Conservation (phyloP, 2,329 filamentous ascomycete species). For the Teratosphaeria gauchensis region DNA sequence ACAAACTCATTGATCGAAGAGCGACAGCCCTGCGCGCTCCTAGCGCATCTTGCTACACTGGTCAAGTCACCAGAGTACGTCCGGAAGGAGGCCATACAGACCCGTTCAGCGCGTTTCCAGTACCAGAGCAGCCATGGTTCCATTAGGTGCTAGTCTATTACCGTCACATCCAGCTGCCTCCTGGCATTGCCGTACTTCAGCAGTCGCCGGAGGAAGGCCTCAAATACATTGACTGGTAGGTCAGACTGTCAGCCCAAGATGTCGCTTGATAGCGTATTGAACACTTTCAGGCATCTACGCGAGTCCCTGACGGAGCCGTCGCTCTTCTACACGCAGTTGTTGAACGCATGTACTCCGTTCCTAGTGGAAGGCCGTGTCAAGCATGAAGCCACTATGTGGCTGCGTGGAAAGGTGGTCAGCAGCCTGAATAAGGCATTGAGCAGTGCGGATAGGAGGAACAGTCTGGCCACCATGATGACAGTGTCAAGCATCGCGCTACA, state of each 20-base stretch:
- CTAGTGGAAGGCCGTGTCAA: neutral
- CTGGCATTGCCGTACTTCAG: neutral
- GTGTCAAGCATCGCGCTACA: neutral
- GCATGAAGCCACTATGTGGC: neutral
- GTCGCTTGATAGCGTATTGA: neutral
- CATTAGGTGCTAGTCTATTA: constrained; percentile 1
- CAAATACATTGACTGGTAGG: neutral
- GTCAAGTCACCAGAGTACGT: neutral
- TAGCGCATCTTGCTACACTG: neutral
- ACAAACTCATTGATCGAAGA: neutral
- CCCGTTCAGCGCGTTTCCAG: neutral
- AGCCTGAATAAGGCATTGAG: neutral
- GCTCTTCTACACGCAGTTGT: neutral
- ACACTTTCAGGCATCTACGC: neutral
- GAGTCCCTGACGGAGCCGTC: neutral
- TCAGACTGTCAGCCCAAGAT: neutral
- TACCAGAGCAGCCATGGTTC: neutral
- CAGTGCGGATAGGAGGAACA: neutral
- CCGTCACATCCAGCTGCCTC: neutral
- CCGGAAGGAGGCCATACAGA: neutral
- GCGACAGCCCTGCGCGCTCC: neutral
- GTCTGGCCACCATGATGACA: neutral
- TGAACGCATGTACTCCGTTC: neutral
- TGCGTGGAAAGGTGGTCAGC: neutral
- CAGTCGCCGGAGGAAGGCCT: neutral